Evolutionary conservation across 225 moss, liverwort and hornwort genomes (phyloP), one percentile per base, ranked within the genome.

Genomic region (Thuidium tamariscinum): DNA sequence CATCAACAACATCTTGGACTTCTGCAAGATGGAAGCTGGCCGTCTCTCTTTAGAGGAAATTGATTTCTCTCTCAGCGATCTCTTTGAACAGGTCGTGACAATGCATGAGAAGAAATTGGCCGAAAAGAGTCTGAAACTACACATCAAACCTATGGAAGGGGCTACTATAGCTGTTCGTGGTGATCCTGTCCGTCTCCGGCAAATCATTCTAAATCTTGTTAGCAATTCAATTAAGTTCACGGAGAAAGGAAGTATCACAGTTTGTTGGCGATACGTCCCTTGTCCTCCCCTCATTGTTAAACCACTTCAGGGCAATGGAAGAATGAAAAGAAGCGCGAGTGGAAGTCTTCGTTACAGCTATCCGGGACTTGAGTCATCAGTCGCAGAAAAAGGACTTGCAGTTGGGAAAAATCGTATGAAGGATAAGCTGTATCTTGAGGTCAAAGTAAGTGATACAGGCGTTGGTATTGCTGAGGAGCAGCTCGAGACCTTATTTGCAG

Each of bases 1-100:
- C 39, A 96, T 98, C 65, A 96, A 96, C 81, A 98, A 98, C 54
- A 98, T 98, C 86, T 87, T 98, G 74, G 98, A 98, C 77, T 96
- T 84, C 26, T 98, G 96, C 83, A 98, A 96, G 89, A 98, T 98
- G 86, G 98, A 98, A 89, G 98, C 96, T 20, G 95, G 94, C 44
- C 95, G 96, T 52, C 93, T 98, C 77, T 87, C 87, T 74, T 91
- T 98, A 13, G 96, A 98, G 78, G 96, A 98, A 68, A 96, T 98
- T 13, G 98, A 98, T 82, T 98, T 96, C 81, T 95, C 98, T 54
- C 92, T 96, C 8, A 83, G 77, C 59, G 96, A 96, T 66, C 88
- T 94, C 65, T 89, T 98, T 85, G 95, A 96, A 67, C 95, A 96
- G 89, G 96, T 95, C 82, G 87, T 82, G n/a, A 55, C 87, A 36